These are phyloP conservation scores for Aspergillus ochraceoroseus DNA, from an alignment of 2,329 filamentous ascomycete species.

Conservation along the genomic window DNA sequence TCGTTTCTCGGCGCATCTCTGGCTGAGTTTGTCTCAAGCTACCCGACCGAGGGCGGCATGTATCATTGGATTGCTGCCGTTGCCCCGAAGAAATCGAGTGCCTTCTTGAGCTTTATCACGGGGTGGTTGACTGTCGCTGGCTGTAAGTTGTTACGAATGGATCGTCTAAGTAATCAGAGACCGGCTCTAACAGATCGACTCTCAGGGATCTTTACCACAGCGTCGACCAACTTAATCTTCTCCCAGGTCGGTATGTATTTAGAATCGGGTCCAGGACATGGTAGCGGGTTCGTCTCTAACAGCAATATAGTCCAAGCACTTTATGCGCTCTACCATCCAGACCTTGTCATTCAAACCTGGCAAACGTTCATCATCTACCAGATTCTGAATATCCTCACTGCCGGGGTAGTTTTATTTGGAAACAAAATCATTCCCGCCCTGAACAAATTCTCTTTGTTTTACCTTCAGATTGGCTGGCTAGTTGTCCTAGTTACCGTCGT, in stretches of 20 bases:
- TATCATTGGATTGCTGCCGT: constrained; percentile 13
- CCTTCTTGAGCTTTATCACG: constrained; percentile 8
- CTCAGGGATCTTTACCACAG: constrained; percentile 14
- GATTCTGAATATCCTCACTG: constrained; percentile 8
- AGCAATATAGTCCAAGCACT: constrained; percentile 4
- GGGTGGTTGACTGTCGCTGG: constrained; percentile 9
- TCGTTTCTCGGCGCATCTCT: constrained; percentile 7
- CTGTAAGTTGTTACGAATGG: not conserved
- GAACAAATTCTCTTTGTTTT: constrained; percentile 12
- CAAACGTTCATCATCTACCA: constrained; percentile 14
- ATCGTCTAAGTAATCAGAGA: not conserved
- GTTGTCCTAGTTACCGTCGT: constrained; percentile 11
- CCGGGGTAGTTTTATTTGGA: constrained; percentile 2
- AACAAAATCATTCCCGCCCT: constrained; percentile 10
- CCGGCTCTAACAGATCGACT: not conserved
- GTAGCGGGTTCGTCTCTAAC: not conserved
- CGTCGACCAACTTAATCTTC: constrained; percentile 12
- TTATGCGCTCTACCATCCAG: constrained; percentile 7
- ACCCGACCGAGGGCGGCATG: constrained; percentile 12
- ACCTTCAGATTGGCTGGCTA: constrained; percentile 11
- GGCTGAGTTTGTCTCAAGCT: constrained; percentile 11
- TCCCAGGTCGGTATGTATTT: constrained; percentile 8
- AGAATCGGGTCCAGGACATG: no score
- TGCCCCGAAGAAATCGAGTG: constrained; percentile 9
- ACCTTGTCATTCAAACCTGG: constrained; percentile 8